Base-by-base conservation (phyloP, 176 grass and related monocot genomes). In the Eragrostis nindensis region DNA sequence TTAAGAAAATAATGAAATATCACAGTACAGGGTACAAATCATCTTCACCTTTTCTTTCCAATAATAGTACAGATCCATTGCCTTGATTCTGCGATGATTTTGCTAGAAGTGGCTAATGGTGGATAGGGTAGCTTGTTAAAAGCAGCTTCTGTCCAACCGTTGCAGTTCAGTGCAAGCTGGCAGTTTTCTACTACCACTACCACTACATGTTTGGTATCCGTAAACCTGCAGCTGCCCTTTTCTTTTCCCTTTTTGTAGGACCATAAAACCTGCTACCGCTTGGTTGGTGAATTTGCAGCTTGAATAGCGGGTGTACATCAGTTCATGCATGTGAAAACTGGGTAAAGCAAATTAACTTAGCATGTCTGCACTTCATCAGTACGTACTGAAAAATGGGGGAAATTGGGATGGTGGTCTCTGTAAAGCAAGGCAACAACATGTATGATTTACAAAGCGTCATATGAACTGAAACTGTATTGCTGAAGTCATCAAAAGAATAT, bases 91-190 rank as follows among this genome's bases (percentile, higher is more conserved):
- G 65, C 15, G 65, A 55, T 3, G 47, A 70, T 70, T 70, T 80
- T 69, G 49, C 10, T 4, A 45, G 38, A 10, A 46, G 49, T 69
- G 17, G 65, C 59, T 80, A 46, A 55, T 32, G 66, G 78, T 70
- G 66, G 78, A 41, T 70, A 32, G 24, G 48, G 47, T 39, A 68
- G 63, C 38, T 80, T 59, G 78, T 5, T 60, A 32, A 21, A 70
- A 41, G 24, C 56, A 27, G 38, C 39, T 59, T 42, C 15, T 60
- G 78, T 80, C 78, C 66, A 67, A 2, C 50, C 16, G 59, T 30
- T 80, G 78, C 78, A 46, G 66, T 80, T 80, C 38, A 70, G 78
- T 10, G 11, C n/a, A 32, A 60, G 66, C 38, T 80, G 66, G 78
- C 78, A 60, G n/a, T 42, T 68, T 53, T 78, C 75, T 63, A 16